phyloP scores from a whole-genome alignment of 192 early-diverging fungal species.

The Rhizophagus clarus region DNA sequence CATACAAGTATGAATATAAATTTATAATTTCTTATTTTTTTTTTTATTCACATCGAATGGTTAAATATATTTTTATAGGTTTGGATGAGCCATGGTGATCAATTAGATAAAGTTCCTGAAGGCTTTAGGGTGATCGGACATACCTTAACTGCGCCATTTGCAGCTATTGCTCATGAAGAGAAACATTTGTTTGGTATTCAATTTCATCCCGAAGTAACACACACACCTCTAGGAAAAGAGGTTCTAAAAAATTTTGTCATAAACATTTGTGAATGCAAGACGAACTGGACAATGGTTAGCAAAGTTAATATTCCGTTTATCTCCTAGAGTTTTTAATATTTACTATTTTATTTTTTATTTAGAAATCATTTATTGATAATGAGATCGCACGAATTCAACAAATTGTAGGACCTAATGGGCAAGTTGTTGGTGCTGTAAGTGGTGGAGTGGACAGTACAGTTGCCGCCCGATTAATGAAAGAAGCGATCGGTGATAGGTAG shows the following conservation, averaged over 20 bases:
- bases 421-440: slow-evolving; percentile 95
- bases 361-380: slow-evolving; percentile 90
- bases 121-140: slow-evolving; percentile 86
- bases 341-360: background rate
- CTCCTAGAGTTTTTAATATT: background rate
- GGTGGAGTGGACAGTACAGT: slow-evolving; percentile 98
- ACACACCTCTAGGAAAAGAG: slow-evolving; percentile 81
- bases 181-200: slow-evolving; percentile 93
- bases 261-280: slow-evolving; percentile 79
- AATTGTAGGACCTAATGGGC: slow-evolving; percentile 87
- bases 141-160: slow-evolving; percentile 87
- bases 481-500: slow-evolving; percentile 91
- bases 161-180: slow-evolving; percentile 81
- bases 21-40: slow-evolving; percentile 8
- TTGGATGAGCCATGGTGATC: slow-evolving; percentile 99
- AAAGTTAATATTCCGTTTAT: background rate
- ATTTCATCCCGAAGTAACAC: slow-evolving; percentile 99
- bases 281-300: slow-evolving; percentile 92
- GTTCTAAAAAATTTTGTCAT: slow-evolving; percentile 94
- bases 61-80: slow-evolving; percentile 52
- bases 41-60: slow-evolving; percentile 24
- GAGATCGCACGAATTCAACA: slow-evolving; percentile 92
- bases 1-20: slow-evolving; percentile 45
- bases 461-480: slow-evolving; percentile 94
- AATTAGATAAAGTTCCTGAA: slow-evolving; percentile 75